Conservation (phyloP, 2,329 filamentous ascomycete species). For the Colletotrichum lini region DNA sequence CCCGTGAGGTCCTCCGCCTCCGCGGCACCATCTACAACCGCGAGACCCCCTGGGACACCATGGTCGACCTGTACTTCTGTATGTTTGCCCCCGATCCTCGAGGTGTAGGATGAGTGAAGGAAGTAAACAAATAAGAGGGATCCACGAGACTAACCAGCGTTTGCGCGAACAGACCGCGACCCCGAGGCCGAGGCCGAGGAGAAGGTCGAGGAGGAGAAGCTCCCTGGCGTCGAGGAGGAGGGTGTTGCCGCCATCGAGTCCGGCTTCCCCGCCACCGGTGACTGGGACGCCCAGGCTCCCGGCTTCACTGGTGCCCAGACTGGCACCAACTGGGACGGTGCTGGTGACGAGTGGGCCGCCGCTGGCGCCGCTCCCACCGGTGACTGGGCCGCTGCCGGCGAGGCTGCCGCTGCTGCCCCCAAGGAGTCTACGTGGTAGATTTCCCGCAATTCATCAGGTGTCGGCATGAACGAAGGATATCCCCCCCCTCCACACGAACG, state of each 20-base stretch:
- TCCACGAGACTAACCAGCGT: conserved; percentile 18
- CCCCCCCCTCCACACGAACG: conserved; percentile 18
- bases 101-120: not conserved
- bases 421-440: conserved; percentile 69
- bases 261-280: conserved; percentile 79
- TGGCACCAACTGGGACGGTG: conserved; percentile 72
- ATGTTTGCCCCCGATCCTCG: conserved; percentile 53
- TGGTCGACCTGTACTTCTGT: conserved; percentile 99
- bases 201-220: conserved; percentile 95
- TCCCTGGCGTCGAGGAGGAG: conserved; percentile 86
- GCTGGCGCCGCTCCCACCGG: conserved; percentile 67
- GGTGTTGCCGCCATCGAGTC: conserved; percentile 83
- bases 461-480: conserved; percentile 34
- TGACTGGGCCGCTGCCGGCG: conserved; percentile 70
- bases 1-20: conserved; percentile 99
- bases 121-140: not conserved
- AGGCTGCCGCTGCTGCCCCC: conserved; percentile 62
- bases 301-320: conserved; percentile 75
- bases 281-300: conserved; percentile 89
- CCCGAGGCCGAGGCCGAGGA: conserved; percentile 99
- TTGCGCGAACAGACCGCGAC: conserved; percentile 80
- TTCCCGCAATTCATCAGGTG: conserved; percentile 20
- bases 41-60: conserved; percentile 98
- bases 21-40: conserved; percentile 96
- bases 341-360: conserved; percentile 76